Evolutionary conservation across 116 monocot genomes (phyloP), one percentile per base, ranked within the genome.

Genomic region (Cymodocea nodosa): DNA sequence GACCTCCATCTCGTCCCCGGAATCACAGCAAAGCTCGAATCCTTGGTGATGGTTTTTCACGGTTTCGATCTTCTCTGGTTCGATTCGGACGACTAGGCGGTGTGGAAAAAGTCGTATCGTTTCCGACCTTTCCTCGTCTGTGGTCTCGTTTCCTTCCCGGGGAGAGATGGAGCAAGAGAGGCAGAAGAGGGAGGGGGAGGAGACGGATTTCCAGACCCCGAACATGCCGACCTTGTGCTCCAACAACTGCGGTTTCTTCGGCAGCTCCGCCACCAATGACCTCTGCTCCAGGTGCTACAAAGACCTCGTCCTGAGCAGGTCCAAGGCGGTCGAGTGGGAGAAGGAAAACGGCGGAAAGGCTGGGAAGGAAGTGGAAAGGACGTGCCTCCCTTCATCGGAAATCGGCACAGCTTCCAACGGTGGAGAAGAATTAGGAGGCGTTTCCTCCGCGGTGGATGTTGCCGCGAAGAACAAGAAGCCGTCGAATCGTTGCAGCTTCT

Each of bases 201-300:
- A 79, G 58, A 73, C 73, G 18, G 76, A 76, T 39, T 75, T 69
- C 63, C 76, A 67, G 25, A 23, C 50, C 0, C 56, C 72, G 25
- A 56, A 59, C 60, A 63, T 59, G 9, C 73, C 78, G 0, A 62
- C 44, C 36, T 69, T 78, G 55, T 87, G 87, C 65, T 72, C 68
- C 63, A 87, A 87, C 87, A 80, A 72, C 68, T 87, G 87, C 72
- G 87, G 87, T 40, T 83, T 87, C 74, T 79, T 84, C 60, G 81
- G 84, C 23, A 85, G 53, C 68, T 56, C 85, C 23, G 80, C 85
- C 35, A 82, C 85, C 18, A 80, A 80, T 48, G 78, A 89, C 65
- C 68, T 80, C 64, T 89, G 89, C 78, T 89, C 85, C 51, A 77
- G 63, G 25, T 82, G 82, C 70, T 76, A 70, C 79, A 66, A 60